phyloP scores from a whole-genome alignment of 306 rosid species.

The Benincasa hispida region DNA sequence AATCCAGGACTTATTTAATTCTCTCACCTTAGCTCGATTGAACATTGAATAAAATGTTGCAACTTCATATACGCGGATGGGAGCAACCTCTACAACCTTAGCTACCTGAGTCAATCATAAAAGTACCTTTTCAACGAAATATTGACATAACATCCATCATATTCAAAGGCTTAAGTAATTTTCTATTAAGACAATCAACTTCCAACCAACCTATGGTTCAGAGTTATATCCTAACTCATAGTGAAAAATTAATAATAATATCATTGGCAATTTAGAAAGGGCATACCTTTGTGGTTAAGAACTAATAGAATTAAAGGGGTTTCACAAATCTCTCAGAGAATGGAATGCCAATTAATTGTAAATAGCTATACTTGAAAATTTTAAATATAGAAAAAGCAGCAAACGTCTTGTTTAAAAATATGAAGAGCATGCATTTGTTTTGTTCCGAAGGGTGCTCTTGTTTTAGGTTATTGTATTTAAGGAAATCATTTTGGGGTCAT shows the following conservation, averaged over 20 bases:
- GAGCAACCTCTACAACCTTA: constrained; percentile 79
- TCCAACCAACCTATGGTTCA: not conserved
- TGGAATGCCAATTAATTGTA: not conserved
- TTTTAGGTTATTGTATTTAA: not conserved
- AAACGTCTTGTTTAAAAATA: not conserved
- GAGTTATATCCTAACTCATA: not conserved
- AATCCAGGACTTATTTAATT: not conserved
- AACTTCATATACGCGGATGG: constrained; percentile 88
- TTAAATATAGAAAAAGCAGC: not conserved
- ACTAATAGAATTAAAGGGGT: not conserved
- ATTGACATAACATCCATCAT: not conserved
- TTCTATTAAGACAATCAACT: not conserved
- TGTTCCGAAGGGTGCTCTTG: not conserved
- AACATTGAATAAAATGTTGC: constrained; percentile 99
- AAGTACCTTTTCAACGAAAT: constrained; percentile 6
- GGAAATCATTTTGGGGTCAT: not conserved
- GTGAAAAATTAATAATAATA: not conserved
- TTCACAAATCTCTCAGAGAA: not conserved
- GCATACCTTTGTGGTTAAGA: not conserved
- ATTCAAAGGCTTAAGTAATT: not conserved
- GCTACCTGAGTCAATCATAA: constrained; percentile 69
- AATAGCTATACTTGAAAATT: not conserved
- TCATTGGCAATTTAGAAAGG: not conserved
- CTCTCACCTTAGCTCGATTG: constrained; percentile 71
- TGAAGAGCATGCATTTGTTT: not conserved